Conservation (phyloP, 2,329 filamentous ascomycete genomes). For the Colletotrichum scovillei region DNA sequence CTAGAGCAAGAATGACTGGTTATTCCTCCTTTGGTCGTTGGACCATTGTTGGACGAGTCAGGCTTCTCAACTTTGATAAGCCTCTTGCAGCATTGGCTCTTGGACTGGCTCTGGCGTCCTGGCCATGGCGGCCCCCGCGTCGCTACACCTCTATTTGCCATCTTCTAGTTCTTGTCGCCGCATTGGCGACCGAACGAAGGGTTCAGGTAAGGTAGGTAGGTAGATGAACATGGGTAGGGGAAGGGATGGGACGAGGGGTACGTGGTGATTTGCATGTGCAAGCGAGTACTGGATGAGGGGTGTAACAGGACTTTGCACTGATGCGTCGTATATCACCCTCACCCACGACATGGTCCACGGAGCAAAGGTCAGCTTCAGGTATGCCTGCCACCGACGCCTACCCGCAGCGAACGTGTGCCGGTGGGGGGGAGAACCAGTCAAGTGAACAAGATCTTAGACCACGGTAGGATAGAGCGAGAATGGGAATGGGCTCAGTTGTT, state of each 20-base stretch:
- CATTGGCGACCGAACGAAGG: conserved; percentile 25
- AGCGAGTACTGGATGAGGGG: conserved; percentile 7
- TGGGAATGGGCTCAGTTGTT: conserved; percentile 15
- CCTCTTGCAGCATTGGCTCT: conserved; percentile 14
- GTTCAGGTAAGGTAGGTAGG: conserved; percentile 14
- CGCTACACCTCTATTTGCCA: conserved; percentile 14
- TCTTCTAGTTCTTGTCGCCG: conserved; percentile 18
- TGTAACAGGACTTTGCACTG: conserved; percentile 1
- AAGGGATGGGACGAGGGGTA: conserved; percentile 29
- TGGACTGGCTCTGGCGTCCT: conserved; percentile 25
- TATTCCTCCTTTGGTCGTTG: background rate
- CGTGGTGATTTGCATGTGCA: conserved; percentile 34
- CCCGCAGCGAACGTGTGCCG: conserved; percentile 4
- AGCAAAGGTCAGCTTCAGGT: conserved; percentile 1
- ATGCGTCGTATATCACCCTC: conserved; percentile 22
- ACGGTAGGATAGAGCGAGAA: background rate
- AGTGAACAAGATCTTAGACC: background rate
- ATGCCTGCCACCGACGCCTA: conserved; percentile 7
- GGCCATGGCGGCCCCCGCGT: conserved; percentile 6
- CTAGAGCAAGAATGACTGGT: background rate
- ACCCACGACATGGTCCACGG: conserved; percentile 1
- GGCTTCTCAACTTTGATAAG: conserved; percentile 34
- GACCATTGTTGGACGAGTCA: conserved; percentile 32
- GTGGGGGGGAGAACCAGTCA: background rate
- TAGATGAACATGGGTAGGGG: background rate